These are phyloP conservation scores for Phytophthora sansomeana DNA, from an alignment of 352 stramenopile species.

Conservation along the genomic window DNA sequence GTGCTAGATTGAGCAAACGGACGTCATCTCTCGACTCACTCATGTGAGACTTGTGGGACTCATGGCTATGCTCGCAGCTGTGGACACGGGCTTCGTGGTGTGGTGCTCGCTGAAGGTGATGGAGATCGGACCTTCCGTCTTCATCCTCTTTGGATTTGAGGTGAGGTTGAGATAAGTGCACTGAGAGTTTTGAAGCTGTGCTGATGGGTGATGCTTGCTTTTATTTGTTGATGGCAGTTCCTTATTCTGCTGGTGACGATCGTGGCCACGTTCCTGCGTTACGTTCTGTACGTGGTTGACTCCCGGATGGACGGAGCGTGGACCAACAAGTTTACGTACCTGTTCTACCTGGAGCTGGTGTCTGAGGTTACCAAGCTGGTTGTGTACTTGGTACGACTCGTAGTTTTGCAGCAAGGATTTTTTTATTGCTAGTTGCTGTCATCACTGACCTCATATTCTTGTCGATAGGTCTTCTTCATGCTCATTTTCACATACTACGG, in stretches of 20 bases:
- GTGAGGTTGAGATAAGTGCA: slow-evolving; percentile 21
- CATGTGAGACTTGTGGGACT: slow-evolving; percentile 92
- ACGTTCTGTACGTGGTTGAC: slow-evolving; percentile 96
- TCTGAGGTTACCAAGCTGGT: slow-evolving; percentile 96
- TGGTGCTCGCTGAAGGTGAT: slow-evolving; percentile 84
- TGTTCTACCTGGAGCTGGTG: slow-evolving; percentile 97
- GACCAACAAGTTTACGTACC: slow-evolving; percentile 91
- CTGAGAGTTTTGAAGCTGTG: background rate
- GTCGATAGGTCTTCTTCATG: slow-evolving; percentile 93
- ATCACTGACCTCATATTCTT: slow-evolving; percentile 6
- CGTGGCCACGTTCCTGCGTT: slow-evolving; percentile 89
- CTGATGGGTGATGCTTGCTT: slow-evolving; percentile 8
- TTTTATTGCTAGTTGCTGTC: background rate
- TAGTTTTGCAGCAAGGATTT: background rate
- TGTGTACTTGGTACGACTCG: slow-evolving; percentile 90
- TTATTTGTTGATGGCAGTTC: slow-evolving; percentile 54
- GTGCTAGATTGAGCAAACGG: slow-evolving; percentile 88
- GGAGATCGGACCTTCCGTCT: slow-evolving; percentile 90
- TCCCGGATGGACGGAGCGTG: slow-evolving; percentile 87
- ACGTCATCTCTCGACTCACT: slow-evolving; percentile 73
- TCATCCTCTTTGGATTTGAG: slow-evolving; percentile 98
- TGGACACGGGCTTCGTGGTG: slow-evolving; percentile 92
- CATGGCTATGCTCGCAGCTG: slow-evolving; percentile 81
- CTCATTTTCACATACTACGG: slow-evolving; percentile 98
- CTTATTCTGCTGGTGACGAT: slow-evolving; percentile 95